Evolutionary conservation across 169 alveolate species (phyloP).

Genomic region (Eimeria zaria): DNA sequence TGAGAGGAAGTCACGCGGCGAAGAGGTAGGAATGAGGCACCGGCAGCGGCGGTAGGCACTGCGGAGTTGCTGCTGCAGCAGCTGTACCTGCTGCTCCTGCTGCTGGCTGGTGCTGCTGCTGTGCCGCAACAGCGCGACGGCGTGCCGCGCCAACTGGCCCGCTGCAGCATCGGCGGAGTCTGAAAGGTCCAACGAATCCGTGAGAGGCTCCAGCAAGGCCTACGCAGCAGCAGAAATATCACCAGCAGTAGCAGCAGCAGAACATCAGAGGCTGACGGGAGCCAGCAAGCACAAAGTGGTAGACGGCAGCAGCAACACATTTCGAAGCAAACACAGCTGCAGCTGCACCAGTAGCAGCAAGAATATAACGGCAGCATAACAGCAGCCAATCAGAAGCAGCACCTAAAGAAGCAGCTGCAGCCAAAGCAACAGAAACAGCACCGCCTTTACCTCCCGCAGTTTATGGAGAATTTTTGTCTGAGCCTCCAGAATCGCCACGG

Average conservation of each 20-base stretch:
- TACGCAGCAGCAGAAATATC: neutral
- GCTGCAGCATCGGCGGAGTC: neutral
- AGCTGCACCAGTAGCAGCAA: constrained; percentile 23
- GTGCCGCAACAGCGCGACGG: constrained; percentile 38
- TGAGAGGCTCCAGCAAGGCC: constrained; percentile 69
- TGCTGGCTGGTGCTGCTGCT: constrained; percentile 29
- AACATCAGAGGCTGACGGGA: neutral
- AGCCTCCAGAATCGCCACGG: constrained; percentile 53
- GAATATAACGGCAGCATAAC: neutral
- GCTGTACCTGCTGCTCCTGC: constrained; percentile 31
- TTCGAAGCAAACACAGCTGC: neutral
- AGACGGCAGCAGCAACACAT: neutral
- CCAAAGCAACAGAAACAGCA: constrained; percentile 10
- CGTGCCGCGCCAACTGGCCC: constrained; percentile 19
- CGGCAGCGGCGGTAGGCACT: constrained; percentile 41
- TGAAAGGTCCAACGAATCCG: neutral
- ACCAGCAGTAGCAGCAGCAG: constrained; percentile 39
- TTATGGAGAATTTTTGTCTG: constrained; percentile 9
- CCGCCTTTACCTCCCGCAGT: constrained; percentile 41
- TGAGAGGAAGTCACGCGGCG: constrained; percentile 22
- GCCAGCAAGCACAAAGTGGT: neutral
- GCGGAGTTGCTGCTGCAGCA: constrained; percentile 47
- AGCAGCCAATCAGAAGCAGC: neutral
- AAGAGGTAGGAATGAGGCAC: constrained; percentile 24
- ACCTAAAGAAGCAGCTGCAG: constrained; percentile 12